phyloP scores from a whole-genome alignment of 768 basidiomycete species.

The Postia placenta region DNA sequence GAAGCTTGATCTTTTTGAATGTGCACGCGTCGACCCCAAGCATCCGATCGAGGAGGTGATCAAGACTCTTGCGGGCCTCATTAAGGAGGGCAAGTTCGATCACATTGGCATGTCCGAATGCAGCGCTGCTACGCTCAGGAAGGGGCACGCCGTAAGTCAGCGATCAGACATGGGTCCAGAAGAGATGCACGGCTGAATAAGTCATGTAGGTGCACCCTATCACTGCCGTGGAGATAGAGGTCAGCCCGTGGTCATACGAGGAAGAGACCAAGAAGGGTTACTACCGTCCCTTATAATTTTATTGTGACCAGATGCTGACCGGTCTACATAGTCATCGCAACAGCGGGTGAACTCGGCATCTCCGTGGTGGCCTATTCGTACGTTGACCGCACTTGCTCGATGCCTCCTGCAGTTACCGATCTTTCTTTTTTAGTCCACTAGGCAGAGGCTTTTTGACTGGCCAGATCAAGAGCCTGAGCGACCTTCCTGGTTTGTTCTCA shows the following conservation, averaged over 20 bases:
- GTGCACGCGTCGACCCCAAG: constrained; percentile 39
- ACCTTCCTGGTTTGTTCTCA: constrained; percentile 21
- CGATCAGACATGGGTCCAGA: constrained; percentile 28
- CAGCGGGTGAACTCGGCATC: constrained; percentile 48
- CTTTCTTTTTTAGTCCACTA: constrained; percentile 51
- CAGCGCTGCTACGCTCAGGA: constrained; percentile 37
- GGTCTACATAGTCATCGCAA: constrained; percentile 35
- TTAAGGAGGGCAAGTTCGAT: constrained; percentile 51
- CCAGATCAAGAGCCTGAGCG: constrained; percentile 33
- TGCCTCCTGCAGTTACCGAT: not conserved
- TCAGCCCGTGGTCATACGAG: constrained; percentile 57
- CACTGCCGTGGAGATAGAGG: constrained; percentile 60
- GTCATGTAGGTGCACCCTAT: constrained; percentile 50
- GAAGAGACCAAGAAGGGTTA: constrained; percentile 40
- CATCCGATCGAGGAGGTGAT: constrained; percentile 35
- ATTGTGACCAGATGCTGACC: not conserved
- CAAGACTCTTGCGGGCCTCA: constrained; percentile 35
- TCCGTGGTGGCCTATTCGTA: constrained; percentile 55
- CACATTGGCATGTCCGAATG: constrained; percentile 58
- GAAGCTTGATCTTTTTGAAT: constrained; percentile 55
- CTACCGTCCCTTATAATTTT: constrained; percentile 39
- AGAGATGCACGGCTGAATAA: constrained; percentile 48
- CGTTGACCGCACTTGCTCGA: constrained; percentile 7
- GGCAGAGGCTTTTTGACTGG: constrained; percentile 51
- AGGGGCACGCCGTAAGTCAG: constrained; percentile 27